Evolutionary conservation across 768 basidiomycete species (phyloP), one percentile per base, ranked within the genome.

Genomic region (Amanita inopinata): DNA sequence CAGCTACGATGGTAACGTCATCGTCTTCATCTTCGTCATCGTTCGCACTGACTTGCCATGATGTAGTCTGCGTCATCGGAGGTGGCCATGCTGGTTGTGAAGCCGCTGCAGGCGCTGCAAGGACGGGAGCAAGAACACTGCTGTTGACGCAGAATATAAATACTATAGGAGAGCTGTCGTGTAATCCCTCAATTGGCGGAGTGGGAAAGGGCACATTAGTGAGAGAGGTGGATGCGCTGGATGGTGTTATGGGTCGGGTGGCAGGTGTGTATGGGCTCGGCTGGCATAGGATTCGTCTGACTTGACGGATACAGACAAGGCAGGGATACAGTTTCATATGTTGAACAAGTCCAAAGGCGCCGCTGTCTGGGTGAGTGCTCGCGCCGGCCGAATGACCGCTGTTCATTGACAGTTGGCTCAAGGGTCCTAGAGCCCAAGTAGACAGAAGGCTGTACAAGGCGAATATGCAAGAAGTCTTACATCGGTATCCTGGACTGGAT

Each of bases 21-120:
- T 19, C 14, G 11, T 30, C 27, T 18, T 17, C 30, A 19, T 11
- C 17, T 12, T 33, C 11, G n/a, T 17, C 19, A 8, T 18, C 22
- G 8, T 6, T 9, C 28, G n/a, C n/a, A 24, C 20, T 38, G 25
- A 38, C 27, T 38, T 43, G 2, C 12, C 7, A 14, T 6, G 12
- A 2, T 15, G 22, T 20, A 74, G 87, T 91, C 0, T 88, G 88
- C 52, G 71, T 94, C 22, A 87, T 94, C 51, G 91, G 91, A 19
- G 91, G 84, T 3, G 91, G 91, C 3, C 91, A 94, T 65, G 91
- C 91, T 22, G 91, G 91, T 1, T 90, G 87, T 52, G 91, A 94
- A 57, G 91, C 91, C 1, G 90, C 91, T 0, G 76, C 89, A 4
- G 91, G 83, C 2, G 73, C 90, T 11, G 89, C 91, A 1, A 70